phyloP scores from a whole-genome alignment of 129 eudicot species.

The Helichrysum umbraculigerum region DNA sequence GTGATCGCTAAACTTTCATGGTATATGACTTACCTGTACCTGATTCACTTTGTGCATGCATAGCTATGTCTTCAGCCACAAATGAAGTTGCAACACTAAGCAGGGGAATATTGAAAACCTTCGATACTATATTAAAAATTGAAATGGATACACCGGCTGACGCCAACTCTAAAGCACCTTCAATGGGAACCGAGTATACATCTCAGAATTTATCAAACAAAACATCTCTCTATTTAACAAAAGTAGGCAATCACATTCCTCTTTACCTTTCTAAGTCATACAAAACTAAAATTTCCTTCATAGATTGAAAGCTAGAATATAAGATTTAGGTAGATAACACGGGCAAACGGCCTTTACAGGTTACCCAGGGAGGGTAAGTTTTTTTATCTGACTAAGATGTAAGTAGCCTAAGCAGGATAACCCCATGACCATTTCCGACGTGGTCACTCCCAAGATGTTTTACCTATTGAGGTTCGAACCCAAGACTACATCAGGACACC shows the following conservation, averaged over 20 bases:
- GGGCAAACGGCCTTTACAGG: too few species aligned
- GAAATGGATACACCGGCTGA: constrained; percentile 77
- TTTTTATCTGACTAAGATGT: too few species aligned
- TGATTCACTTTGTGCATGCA: constrained; percentile 31
- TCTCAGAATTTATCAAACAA: constrained; percentile 24
- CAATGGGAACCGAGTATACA: constrained; percentile 10
- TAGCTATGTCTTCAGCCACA: constrained; percentile 78
- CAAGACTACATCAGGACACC: neutral
- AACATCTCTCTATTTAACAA: neutral
- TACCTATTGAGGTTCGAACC: too few species aligned
- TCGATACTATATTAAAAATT: constrained; percentile 67
- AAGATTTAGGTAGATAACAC: too few species aligned
- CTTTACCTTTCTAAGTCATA: neutral
- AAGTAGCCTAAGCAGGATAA: too few species aligned
- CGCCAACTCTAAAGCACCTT: constrained; percentile 73
- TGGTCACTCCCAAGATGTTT: too few species aligned
- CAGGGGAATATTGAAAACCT: constrained; percentile 75
- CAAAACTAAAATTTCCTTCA: neutral
- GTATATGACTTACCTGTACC: constrained; percentile 38
- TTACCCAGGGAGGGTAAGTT: too few species aligned
- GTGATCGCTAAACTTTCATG: neutral
- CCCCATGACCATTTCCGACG: too few species aligned
- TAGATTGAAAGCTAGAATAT: neutral
- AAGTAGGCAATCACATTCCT: neutral
- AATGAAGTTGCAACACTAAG: constrained; percentile 80